phyloP scores from a whole-genome alignment of 305 asterid species.

The Caryopteris hybrid region DNA sequence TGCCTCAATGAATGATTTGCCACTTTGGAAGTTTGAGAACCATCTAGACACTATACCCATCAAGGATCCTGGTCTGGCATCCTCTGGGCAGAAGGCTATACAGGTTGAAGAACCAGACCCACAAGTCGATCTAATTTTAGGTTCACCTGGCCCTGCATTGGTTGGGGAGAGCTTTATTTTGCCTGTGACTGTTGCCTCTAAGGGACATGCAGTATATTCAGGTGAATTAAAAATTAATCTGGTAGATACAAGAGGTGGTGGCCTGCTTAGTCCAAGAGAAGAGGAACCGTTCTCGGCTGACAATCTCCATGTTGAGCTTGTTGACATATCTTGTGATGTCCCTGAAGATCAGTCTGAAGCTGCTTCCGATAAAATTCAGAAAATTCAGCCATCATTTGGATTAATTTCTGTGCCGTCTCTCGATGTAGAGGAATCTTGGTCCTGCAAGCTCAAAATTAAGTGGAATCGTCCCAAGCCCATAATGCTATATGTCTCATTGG shows the following conservation, averaged over 20 bases:
- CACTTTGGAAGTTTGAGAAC: slow-evolving; percentile 95
- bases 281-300: slow-evolving; percentile 73
- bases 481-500: slow-evolving; percentile 91
- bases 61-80: slow-evolving; percentile 88
- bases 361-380: slow-evolving; percentile 56
- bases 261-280: slow-evolving; percentile 95
- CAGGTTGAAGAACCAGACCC: slow-evolving; percentile 99
- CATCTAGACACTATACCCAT: slow-evolving; percentile 75
- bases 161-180: slow-evolving; percentile 86
- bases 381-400: slow-evolving; percentile 96
- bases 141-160: slow-evolving; percentile 81
- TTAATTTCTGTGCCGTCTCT: slow-evolving; percentile 82
- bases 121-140: slow-evolving; percentile 79
- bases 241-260: slow-evolving; percentile 94
- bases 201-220: slow-evolving; percentile 81
- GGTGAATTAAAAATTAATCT: slow-evolving; percentile 96
- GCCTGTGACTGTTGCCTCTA: slow-evolving; percentile 81
- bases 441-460: slow-evolving; percentile 82
- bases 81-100: slow-evolving; percentile 91
- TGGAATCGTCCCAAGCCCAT: slow-evolving; percentile 99
- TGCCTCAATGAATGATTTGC: slow-evolving; percentile 85
- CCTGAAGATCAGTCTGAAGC: slow-evolving; percentile 36
- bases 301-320: slow-evolving; percentile 89
- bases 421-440: slow-evolving; percentile 71
- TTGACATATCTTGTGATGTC: slow-evolving; percentile 56